Base-by-base conservation (phyloP, 148 eudicot genomes). In the Chenopodium formosanum region DNA sequence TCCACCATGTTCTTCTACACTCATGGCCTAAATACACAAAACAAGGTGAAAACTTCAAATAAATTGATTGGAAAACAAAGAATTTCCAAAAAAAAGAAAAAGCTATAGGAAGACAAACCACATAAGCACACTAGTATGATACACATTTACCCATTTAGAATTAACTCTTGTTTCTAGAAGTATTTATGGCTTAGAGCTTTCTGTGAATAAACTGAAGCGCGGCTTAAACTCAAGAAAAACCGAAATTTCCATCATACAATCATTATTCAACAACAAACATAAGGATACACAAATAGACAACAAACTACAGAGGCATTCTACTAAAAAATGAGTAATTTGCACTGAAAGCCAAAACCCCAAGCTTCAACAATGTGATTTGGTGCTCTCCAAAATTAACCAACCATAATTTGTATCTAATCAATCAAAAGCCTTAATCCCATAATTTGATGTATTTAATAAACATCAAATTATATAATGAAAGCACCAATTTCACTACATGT, bases 1-100 rank as follows among this genome's bases (percentile, higher is more conserved):
- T 14, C 74, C 31, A 79, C 71, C 82, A 78, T 74, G 75, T 83
- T 23, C 80, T 53, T 78, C 80, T 68, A 72, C 71, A 13, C 29
- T 64, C 78, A 72, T 27, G 25, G 25, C 74, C 84, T 81, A 66
- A 22, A n/a, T 27, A 73, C 74, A 77, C 37, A 11, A 34, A 66
- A 53, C 7, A 70, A 73, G 40, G 27, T 22, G 27, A 74, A 48
- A 23, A 81, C 37, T 14, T 0, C 62, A 67, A 63, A 19, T 25
- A 56, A 17, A 56, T 14, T 56, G 22, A 25, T 25, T n/a, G 37
- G 9, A 58, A 46, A 37, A 73, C 20, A 13, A 40, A 74, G 62
- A 29, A 1, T 29, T 47, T 19, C 1, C 13, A n/a, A 17, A 17
- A 71, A 58, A 6, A 4, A 23, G 4, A 23, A n/a, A n/a, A n/a